These are phyloP conservation scores for Saccharomyces hybrid DNA, from an alignment of 1,139 yeast species.

Conservation along the genomic window DNA sequence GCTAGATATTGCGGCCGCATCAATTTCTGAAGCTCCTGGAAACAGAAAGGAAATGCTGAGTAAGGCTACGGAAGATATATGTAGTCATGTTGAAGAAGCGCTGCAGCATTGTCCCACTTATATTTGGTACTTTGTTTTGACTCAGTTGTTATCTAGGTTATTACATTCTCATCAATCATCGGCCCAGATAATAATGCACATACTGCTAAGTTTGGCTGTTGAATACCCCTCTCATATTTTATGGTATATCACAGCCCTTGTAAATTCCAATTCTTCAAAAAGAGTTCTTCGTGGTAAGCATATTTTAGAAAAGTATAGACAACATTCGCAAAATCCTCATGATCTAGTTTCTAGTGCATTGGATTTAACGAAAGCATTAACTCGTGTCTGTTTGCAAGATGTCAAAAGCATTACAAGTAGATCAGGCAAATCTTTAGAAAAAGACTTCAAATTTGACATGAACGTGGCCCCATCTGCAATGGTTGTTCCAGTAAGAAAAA, in stretches of 20 bases:
- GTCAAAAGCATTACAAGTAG: constrained; percentile 25
- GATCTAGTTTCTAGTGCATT: constrained; percentile 16
- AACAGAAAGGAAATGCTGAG: constrained; percentile 26
- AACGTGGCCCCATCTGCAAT: constrained; percentile 52
- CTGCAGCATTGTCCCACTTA: constrained; percentile 46
- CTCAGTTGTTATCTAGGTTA: constrained; percentile 78
- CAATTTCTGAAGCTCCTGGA: constrained; percentile 14
- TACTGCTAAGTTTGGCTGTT: constrained; percentile 49
- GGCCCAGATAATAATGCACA: constrained; percentile 45
- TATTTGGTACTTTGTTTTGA: constrained; percentile 78
- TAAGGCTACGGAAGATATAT: constrained; percentile 23
- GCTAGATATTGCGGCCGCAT: constrained; percentile 68
- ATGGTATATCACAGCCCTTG: constrained; percentile 77
- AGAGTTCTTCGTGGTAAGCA: constrained; percentile 49
- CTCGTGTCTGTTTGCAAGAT: constrained; percentile 28
- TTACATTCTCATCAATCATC: constrained; percentile 56
- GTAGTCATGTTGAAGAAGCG: constrained; percentile 43
- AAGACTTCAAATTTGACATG: constrained; percentile 42
- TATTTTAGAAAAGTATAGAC: constrained; percentile 32
- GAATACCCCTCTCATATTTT: constrained; percentile 75
- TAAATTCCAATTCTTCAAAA: constrained; percentile 53
- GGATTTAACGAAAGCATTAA: constrained; percentile 24
- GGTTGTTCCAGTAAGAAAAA: constrained; percentile 74
- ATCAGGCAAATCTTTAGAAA: constrained; percentile 34
- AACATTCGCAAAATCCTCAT: constrained; percentile 9